phyloP scores from a whole-genome alignment of 352 stramenopile genomes.

The Phytophthora nicotianae region DNA sequence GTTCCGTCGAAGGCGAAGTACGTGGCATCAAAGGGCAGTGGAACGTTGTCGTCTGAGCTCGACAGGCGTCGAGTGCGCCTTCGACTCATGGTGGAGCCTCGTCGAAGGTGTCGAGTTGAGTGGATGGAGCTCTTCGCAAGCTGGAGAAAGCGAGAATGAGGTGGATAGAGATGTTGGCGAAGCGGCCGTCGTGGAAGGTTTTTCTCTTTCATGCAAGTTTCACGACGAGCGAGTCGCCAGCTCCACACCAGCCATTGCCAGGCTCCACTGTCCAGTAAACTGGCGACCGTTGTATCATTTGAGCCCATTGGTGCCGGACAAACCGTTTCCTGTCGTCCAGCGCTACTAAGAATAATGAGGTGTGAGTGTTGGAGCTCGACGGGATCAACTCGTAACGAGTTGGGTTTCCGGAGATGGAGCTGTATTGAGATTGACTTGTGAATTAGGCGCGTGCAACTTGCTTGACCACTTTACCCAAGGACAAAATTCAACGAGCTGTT shows the following conservation, averaged over 20 bases:
- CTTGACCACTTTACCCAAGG: slow-evolving; percentile 6
- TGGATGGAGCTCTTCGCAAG: not conserved
- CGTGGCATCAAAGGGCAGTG: slow-evolving; percentile 24
- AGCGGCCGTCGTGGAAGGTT: not conserved
- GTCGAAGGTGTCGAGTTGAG: not conserved
- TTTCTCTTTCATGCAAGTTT: slow-evolving; percentile 13
- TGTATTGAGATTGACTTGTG: too few species aligned
- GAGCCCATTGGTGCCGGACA: slow-evolving; percentile 8
- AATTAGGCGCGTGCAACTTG: too few species aligned
- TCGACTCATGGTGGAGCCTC: slow-evolving; percentile 7
- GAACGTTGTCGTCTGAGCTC: not conserved
- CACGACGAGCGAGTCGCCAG: slow-evolving; percentile 5
- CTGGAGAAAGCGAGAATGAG: slow-evolving; percentile 8
- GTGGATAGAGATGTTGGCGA: not conserved
- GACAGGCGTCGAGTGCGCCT: slow-evolving; percentile 2
- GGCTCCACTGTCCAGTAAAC: slow-evolving; percentile 9
- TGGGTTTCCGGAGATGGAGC: too few species aligned
- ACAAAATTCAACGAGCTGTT: not conserved
- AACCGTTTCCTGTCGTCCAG: slow-evolving; percentile 8
- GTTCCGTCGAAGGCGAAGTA: slow-evolving; percentile 40
- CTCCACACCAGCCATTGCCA: slow-evolving; percentile 3
- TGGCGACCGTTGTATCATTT: slow-evolving; percentile 7
- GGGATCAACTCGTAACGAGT: not conserved
- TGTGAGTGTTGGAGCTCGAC: not conserved
- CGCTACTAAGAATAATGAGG: not conserved